These are phyloP conservation scores for Neonectria magnoliae DNA, from an alignment of 2,329 filamentous ascomycete genomes.

Conservation along the genomic window DNA sequence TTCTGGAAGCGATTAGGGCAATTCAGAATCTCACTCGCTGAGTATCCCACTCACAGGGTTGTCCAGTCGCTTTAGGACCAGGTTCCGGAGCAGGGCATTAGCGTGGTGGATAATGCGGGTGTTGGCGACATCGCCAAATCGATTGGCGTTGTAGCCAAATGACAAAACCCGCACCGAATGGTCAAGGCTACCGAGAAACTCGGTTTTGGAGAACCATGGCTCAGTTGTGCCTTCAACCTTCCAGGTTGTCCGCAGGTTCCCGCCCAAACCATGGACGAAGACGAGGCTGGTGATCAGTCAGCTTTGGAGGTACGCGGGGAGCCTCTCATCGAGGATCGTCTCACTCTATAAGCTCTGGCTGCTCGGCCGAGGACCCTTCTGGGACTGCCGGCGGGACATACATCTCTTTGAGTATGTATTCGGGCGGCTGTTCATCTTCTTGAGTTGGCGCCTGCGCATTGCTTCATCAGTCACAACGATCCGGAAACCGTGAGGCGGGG, in stretches of 20 bases:
- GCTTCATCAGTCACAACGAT: conserved; percentile 11
- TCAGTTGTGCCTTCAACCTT: conserved; percentile 28
- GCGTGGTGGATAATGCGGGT: conserved; percentile 38
- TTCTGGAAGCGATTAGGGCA: conserved; percentile 9
- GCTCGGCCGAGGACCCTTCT: background rate
- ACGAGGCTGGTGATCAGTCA: conserved; percentile 22
- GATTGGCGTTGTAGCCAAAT: conserved; percentile 36
- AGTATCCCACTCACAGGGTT: conserved; percentile 17
- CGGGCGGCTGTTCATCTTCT: conserved; percentile 20
- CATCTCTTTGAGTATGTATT: conserved; percentile 36
- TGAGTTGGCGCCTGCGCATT: conserved; percentile 15
- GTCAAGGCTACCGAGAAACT: conserved; percentile 26
- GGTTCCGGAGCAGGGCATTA: conserved; percentile 32
- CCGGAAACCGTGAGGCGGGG: background rate
- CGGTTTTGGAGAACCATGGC: conserved; percentile 31
- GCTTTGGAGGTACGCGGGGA: background rate
- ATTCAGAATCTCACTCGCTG: background rate
- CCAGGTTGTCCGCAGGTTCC: conserved; percentile 30
- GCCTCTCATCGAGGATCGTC: background rate
- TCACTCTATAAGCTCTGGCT: conserved; percentile 31
- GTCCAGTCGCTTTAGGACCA: conserved; percentile 34
- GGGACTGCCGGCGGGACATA: conserved; percentile 12
- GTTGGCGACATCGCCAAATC: conserved; percentile 35
- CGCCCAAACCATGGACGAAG: conserved; percentile 30
- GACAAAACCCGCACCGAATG: conserved; percentile 28